Conservation (phyloP, 257 asterid species). For the Agastache rugosa region DNA sequence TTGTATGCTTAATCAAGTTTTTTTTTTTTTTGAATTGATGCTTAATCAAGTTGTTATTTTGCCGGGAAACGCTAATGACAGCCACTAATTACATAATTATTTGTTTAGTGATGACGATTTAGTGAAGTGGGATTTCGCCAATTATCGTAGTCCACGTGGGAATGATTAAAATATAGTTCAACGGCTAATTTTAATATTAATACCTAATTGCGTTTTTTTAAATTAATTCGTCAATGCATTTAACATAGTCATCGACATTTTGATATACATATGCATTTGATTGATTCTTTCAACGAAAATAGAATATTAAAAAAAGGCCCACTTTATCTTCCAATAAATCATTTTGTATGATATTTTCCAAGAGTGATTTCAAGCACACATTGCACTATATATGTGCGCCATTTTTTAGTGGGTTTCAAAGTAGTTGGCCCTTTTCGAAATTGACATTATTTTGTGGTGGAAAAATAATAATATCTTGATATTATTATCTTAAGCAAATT, state of each 20-base stretch:
- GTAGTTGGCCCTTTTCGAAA: conserved; percentile 11
- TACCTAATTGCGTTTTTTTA: neutral
- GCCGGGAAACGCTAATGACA: neutral
- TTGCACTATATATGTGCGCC: conserved; percentile 4
- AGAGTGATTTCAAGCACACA: neutral
- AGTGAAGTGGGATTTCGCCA: conserved; percentile 23
- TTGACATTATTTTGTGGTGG: neutral
- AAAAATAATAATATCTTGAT: neutral
- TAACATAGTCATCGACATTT: neutral
- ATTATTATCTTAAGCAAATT: too few relatives aligned
- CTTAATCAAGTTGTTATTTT: neutral
- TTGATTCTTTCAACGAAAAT: neutral
- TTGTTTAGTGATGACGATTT: neutral
- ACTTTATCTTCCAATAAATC: neutral
- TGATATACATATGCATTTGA: neutral
- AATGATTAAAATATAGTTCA: neutral
- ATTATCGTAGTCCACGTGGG: conserved; percentile 32
- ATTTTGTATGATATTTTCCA: neutral
- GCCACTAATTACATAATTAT: conserved; percentile 12
- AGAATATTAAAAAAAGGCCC: neutral
- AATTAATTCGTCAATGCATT: neutral
- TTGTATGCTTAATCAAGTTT: too few relatives aligned
- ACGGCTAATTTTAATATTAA: neutral
- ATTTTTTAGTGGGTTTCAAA: conserved; percentile 29
- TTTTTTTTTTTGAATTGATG: too few relatives aligned